Base-by-base conservation (phyloP, 1,284 basidiomycete species). In the Pseudozyma hubeiensis region DNA sequence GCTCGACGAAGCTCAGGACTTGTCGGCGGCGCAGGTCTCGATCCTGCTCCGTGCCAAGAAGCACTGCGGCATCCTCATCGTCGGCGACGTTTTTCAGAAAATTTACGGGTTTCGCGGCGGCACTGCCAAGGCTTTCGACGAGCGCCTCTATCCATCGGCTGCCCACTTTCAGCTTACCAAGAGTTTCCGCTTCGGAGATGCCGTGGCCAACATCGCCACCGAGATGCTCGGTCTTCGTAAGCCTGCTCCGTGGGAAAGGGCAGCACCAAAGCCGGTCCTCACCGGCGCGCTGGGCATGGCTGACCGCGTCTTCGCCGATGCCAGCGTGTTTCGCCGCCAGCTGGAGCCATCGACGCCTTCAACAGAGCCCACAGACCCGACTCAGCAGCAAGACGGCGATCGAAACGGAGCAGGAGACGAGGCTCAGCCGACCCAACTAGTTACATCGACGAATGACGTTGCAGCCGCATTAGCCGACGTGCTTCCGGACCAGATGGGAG, bases 31-130 rank as follows among this genome's bases (percentile, higher is more conserved):
- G 30, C 80, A 81, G 47, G 74, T 74, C 11, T 75, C 71, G 13
- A 69, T 81, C 19, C 60, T 81, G 10, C 61, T 80, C 33, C 54
- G 77, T 1, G 78, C 77, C 14, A 70, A 69, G 37, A 70, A 69
- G 37, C 55, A 73, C 45, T 81, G 77, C 43, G 80, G 75, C 19
- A 73, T 81, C 31, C 70, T 81, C 46, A 72, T 81, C 11, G 80
- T 81, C 19, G 80, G 80, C 47, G 80, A 81, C 48, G 70, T 76
- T 33, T 76, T 80, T 41, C 80, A 81, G 44, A 81, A 81, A 69
- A 80, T 81, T 48, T 81, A 81, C 50, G 80, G 75, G n/a, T 81
- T 81, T 39, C 72, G 80, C 11, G 80, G 80, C 9, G 80, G 78
- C 17, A 79, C 69, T 4, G 78, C 77, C 1, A 72, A 70, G 39